These are phyloP conservation scores for Raphidocelis subcapitata DNA, from an alignment of 139 green algal genomes.

Conservation along the genomic window DNA sequence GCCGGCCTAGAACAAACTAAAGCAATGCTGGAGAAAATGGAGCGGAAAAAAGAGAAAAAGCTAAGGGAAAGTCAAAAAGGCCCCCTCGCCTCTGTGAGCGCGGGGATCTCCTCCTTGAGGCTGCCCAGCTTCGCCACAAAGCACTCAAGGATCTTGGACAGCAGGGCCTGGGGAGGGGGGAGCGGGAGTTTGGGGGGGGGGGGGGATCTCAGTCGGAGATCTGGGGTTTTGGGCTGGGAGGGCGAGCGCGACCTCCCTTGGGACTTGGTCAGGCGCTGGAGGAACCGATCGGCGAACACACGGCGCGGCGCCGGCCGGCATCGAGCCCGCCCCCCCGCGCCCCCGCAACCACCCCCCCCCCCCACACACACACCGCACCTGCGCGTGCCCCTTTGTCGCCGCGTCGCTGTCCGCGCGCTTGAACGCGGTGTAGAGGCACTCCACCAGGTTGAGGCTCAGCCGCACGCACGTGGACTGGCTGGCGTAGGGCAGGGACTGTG, in stretches of 20 bases:
- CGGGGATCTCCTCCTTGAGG: slow-evolving; percentile 26
- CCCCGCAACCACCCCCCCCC: too few species aligned
- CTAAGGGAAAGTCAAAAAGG: too few species aligned
- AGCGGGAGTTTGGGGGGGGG: slow-evolving; percentile 19
- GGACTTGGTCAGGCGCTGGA: too few species aligned
- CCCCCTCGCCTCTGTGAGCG: too few species aligned
- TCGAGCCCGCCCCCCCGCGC: too few species aligned
- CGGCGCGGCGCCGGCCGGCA: too few species aligned
- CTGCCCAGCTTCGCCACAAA: slow-evolving; percentile 78
- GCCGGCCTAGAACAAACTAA: too few species aligned
- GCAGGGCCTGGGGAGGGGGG: slow-evolving; percentile 44
- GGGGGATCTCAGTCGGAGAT: neutral
- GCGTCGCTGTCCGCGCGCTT: slow-evolving; percentile 18
- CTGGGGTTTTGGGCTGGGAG: slow-evolving; percentile 11
- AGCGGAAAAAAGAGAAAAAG: too few species aligned
- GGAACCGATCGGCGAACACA: too few species aligned
- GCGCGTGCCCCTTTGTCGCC: slow-evolving; percentile 23
- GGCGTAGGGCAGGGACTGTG: slow-evolving; percentile 43
- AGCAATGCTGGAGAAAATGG: too few species aligned
- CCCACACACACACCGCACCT: slow-evolving; percentile 14
- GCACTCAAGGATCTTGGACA: slow-evolving; percentile 78
- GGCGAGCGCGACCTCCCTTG: too few species aligned
- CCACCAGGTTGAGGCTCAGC: slow-evolving; percentile 87
- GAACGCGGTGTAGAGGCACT: slow-evolving; percentile 69
- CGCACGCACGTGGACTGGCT: slow-evolving; percentile 82